Evolutionary conservation across 805 yeast species (phyloP).

Genomic region (Myxozyma geophila): DNA sequence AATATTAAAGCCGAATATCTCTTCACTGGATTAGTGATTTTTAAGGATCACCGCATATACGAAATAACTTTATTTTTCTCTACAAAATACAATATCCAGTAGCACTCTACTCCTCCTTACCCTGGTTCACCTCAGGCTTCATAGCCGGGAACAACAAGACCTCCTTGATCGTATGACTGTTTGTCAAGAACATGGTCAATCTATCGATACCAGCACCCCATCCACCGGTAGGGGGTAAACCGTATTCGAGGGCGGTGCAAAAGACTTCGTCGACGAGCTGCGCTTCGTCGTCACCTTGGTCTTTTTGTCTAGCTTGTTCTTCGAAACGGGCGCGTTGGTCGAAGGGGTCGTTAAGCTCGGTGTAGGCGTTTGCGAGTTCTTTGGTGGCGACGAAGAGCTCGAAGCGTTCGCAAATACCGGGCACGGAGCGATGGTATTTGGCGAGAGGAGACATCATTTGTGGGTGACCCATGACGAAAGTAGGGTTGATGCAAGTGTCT

Average conservation of each 20-base stretch:
- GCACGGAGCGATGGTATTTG: conserved; percentile 86
- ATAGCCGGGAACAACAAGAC: conserved; percentile 97
- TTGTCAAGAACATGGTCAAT: conserved; percentile 95
- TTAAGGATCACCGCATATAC: no score
- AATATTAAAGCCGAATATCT: no score
- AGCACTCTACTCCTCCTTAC: conserved; percentile 17
- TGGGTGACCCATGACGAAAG: conserved; percentile 97
- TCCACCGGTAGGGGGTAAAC: conserved; percentile 99
- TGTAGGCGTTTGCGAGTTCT: conserved; percentile 97
- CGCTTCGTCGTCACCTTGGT: conserved; percentile 98
- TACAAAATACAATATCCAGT: not conserved
- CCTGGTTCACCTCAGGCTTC: conserved; percentile 71
- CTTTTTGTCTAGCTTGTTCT: conserved; percentile 99
- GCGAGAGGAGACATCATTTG: conserved; percentile 99
- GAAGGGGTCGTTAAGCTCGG: conserved; percentile 98
- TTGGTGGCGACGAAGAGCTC: conserved; percentile 98
- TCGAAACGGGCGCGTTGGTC: conserved; percentile 97
- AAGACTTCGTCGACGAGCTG: conserved; percentile 94
- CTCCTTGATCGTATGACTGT: conserved; percentile 96
- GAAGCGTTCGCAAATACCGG: conserved; percentile 97
- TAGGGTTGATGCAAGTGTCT: conserved; percentile 93
- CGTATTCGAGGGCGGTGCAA: conserved; percentile 97
- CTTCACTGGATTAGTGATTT: no score
- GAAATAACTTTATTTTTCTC: not conserved
- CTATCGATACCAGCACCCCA: conserved; percentile 99